Evolutionary conservation across 441 rosid genomes (phyloP), one percentile per base, ranked within the genome.

Genomic region (Populus tomentosa): DNA sequence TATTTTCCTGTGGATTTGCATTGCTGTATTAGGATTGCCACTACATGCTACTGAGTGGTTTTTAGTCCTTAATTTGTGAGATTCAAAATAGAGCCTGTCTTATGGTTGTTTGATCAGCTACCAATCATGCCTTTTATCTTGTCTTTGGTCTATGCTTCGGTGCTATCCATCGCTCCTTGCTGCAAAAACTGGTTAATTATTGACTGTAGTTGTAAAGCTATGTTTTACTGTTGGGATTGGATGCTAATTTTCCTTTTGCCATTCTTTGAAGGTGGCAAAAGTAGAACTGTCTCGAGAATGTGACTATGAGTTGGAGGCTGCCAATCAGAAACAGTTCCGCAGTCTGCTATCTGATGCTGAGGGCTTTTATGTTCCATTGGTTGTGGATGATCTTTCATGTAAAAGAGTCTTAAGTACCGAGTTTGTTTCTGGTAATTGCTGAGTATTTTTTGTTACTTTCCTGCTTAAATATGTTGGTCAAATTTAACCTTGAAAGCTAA

Each of bases 271-370:
- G 98, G 99, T 95, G 67, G 98, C 99, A 7, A 94, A 88, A 87
- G 94, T 91, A 80, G 99, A 95, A 85, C 81, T 94, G 77, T 86
- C 97, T 67, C 88, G 89, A 42, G 99, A 95, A 81, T 95, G 99
- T 88, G 94, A 94, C 91, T 95, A 94, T 81, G 90, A 85, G 70
- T 75, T 94, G 69, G 99, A 95, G 88, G 97, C 98, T 73, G 75
- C 78, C 42, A 94, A 90, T 85, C 95, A 94, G 90, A 95, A 94
- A 84, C 85, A 84, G 40, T 94, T 95, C 78, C 84, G 85, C 56
- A 81, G 88, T 28, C 83, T 92, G 81, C 85, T 94, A 30, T 82
- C 90, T 33, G 75, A 72, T 80, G 78, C 75, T 16, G 78, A 87
- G 69, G 95, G 92, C 73, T 90, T 89, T 78, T 92, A 94, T 67